Conservation (phyloP, 2,329 filamentous ascomycete species). For the Aciculosporium take region DNA sequence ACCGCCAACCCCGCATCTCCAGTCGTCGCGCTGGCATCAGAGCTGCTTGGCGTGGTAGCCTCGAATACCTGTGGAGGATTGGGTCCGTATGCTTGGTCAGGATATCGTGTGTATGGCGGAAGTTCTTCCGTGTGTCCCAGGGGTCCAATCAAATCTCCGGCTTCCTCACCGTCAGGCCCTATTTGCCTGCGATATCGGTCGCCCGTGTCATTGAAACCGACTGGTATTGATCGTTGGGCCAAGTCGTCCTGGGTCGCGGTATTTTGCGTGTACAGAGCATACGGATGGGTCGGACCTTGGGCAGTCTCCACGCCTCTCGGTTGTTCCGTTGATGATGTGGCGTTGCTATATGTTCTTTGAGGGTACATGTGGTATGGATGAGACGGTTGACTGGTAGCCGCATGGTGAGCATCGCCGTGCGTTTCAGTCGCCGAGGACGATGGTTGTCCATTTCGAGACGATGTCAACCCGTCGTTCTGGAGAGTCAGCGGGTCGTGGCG, state of each 20-base stretch:
- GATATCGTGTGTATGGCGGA: constrained; percentile 82
- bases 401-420: constrained; percentile 48
- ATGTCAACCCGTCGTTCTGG: constrained; percentile 33
- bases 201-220: constrained; percentile 59
- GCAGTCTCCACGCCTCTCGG: constrained; percentile 26
- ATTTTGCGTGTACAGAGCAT: constrained; percentile 73
- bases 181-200: constrained; percentile 57
- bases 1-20: neutral
- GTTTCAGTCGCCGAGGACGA: constrained; percentile 11
- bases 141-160: constrained; percentile 73
- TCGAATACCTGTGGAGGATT: constrained; percentile 15
- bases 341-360: constrained; percentile 54
- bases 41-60: constrained; percentile 4
- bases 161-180: constrained; percentile 70
- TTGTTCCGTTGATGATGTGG: constrained; percentile 53
- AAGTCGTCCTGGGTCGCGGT: constrained; percentile 43
- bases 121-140: constrained; percentile 83
- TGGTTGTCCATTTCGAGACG: constrained; percentile 4
- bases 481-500: constrained; percentile 36
- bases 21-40: neutral
- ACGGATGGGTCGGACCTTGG: constrained; percentile 66
- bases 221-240: constrained; percentile 34
- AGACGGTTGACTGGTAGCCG: constrained; percentile 57
- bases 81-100: constrained; percentile 51
- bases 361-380: constrained; percentile 78